Percentiles rank a stretch among this genome's conserved stretches.
These are phyloP conservation scores for Fusarium bactridioides DNA, from an alignment of 2,329 filamentous ascomycete species.

Conservation along the genomic window DNA sequence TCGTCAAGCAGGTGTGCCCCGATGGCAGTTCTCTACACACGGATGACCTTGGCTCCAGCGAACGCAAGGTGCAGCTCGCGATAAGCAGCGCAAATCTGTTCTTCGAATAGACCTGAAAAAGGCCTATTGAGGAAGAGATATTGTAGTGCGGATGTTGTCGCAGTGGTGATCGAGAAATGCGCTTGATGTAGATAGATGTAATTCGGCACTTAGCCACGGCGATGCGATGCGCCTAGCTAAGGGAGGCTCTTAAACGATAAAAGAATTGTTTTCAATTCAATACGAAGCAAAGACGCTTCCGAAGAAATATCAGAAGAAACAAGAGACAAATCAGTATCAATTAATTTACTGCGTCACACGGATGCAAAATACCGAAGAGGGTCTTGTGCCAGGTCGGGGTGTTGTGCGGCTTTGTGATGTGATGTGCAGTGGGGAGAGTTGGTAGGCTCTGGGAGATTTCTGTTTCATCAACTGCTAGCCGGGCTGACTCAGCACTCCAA, in stretches of 20 bases:
- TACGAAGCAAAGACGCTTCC: not conserved
- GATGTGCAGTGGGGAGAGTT: slow-evolving; percentile 52
- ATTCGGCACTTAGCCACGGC: slow-evolving; percentile 18
- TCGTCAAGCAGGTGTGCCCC: not conserved
- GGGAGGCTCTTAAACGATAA: not conserved
- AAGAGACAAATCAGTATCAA: not conserved
- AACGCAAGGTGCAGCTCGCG: not conserved
- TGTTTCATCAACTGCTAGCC: slow-evolving; percentile 38
- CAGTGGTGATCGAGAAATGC: slow-evolving; percentile 13
- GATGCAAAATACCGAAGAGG: slow-evolving; percentile 16
- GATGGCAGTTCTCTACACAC: not conserved
- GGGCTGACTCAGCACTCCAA: slow-evolving; percentile 36
- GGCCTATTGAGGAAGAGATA: not conserved
- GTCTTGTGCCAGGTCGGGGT: slow-evolving; percentile 35
- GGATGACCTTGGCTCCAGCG: not conserved
- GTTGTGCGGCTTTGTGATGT: slow-evolving; percentile 42
- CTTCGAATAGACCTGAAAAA: not conserved
- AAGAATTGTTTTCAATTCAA: slow-evolving; percentile 13
- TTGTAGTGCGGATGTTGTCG: not conserved
- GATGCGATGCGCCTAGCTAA: slow-evolving; percentile 14
- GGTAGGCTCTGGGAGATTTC: slow-evolving; percentile 44
- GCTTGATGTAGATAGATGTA: slow-evolving; percentile 14
- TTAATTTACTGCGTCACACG: slow-evolving; percentile 19
- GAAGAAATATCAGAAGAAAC: not conserved
- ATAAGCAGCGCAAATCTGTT: not conserved